These are phyloP conservation scores for Inga leiocalycina DNA, from an alignment of 306 rosid species.

Conservation along the genomic window DNA sequence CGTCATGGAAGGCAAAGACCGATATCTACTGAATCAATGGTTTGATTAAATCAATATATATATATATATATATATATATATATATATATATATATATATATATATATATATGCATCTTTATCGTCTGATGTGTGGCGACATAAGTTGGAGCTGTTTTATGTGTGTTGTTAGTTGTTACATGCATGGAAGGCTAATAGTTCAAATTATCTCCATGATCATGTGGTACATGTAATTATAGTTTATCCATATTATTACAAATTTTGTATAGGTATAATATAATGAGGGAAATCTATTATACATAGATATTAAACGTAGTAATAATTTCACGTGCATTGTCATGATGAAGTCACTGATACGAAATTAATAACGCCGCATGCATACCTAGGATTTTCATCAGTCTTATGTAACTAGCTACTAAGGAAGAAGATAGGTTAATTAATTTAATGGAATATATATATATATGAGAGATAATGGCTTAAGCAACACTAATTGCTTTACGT, in stretches of 20 bases:
- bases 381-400: slow-evolving; percentile 21
- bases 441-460: neutral
- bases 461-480: slow-evolving; percentile 35
- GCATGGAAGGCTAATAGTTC: neutral
- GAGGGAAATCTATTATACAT: neutral
- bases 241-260: neutral
- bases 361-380: slow-evolving; percentile 28
- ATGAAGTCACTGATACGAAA: slow-evolving; percentile 38
- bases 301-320: neutral
- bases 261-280: neutral
- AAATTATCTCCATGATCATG: neutral
- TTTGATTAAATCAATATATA: no score
- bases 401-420: neutral
- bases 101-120: no score
- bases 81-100: no score
- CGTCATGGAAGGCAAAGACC: no score
- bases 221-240: neutral
- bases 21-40: no score
- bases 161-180: neutral
- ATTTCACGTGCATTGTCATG: slow-evolving; percentile 35
- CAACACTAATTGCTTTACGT: slow-evolving; percentile 38
- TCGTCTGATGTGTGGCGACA: no score
- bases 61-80: no score
- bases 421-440: neutral
- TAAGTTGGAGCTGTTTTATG: neutral